Evolutionary conservation across 345 rosid species (phyloP).

Genomic region (Geranium brycei): DNA sequence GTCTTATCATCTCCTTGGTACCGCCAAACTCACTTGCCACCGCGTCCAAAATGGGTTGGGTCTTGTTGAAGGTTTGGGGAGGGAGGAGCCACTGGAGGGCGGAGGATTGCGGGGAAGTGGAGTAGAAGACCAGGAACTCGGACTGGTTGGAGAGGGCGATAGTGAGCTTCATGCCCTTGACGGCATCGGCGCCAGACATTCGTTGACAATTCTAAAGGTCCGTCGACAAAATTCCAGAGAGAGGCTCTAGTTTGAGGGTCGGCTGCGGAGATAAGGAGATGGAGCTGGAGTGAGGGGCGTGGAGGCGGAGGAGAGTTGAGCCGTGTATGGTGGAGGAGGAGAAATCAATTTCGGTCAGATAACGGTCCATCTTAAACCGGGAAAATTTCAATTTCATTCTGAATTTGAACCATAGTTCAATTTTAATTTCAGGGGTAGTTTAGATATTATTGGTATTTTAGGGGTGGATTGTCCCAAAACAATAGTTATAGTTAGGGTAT

Average conservation of each 20-base stretch:
- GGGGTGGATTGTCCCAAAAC: too few relatives aligned
- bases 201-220: too few relatives aligned
- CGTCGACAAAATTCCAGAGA: slow-evolving; percentile 12
- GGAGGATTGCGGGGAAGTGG: slow-evolving; percentile 56
- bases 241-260: slow-evolving; percentile 32
- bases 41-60: slow-evolving; percentile 58
- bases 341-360: too few relatives aligned
- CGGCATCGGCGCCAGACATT: slow-evolving; percentile 29
- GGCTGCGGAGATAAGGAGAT: slow-evolving; percentile 31
- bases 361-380: too few relatives aligned
- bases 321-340: too few relatives aligned
- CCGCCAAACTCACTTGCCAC: slow-evolving; percentile 78
- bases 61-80: slow-evolving; percentile 54
- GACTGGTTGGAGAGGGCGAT: slow-evolving; percentile 27
- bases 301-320: slow-evolving; percentile 41
- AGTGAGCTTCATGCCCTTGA: slow-evolving; percentile 45
- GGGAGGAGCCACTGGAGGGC: slow-evolving; percentile 94
- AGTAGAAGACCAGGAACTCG: slow-evolving; percentile 33
- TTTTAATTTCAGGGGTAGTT: too few relatives aligned
- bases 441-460: too few relatives aligned
- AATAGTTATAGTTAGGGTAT: too few relatives aligned
- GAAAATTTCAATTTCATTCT: too few relatives aligned
- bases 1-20: slow-evolving; percentile 76
- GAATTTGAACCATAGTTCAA: too few relatives aligned
- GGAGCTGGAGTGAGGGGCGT: slow-evolving; percentile 51